Conservation (phyloP, 805 yeast species). For the Nakazawaea wyomingensis region DNA sequence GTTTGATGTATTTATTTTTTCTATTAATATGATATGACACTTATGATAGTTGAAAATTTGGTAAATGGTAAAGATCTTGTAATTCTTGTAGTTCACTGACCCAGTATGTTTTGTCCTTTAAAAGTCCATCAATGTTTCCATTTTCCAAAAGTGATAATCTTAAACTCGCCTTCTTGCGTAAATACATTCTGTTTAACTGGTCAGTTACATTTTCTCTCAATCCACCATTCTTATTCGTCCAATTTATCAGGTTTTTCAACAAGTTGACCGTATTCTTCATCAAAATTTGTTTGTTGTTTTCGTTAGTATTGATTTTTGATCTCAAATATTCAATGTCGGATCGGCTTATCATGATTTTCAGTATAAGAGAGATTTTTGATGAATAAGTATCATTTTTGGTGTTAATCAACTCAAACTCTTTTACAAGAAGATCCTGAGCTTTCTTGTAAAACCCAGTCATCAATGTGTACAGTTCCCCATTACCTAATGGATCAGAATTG, state of each 20-base stretch:
- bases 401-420: conserved; percentile 17
- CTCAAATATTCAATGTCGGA: conserved; percentile 50
- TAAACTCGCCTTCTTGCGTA: conserved; percentile 38
- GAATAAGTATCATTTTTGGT: conserved; percentile 19
- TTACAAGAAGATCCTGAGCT: conserved; percentile 31
- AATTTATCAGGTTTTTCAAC: conserved; percentile 39
- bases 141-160: conserved; percentile 42
- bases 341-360: conserved; percentile 42
- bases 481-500: conserved; percentile 13
- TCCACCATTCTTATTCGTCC: conserved; percentile 45
- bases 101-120: conserved; percentile 24
- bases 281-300: conserved; percentile 27
- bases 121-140: conserved; percentile 26
- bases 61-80: conserved; percentile 10
- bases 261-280: conserved; percentile 35
- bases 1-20: conserved; percentile 2
- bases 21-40: background rate
- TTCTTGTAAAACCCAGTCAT: conserved; percentile 33
- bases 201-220: conserved; percentile 42
- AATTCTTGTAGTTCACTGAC: conserved; percentile 21
- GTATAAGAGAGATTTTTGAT: conserved; percentile 26
- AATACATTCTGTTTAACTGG: conserved; percentile 34
- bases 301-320: conserved; percentile 27
- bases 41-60: background rate
- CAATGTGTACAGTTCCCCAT: conserved; percentile 36